These are phyloP conservation scores for Phaeodactylum tricornutum DNA, from an alignment of 108 stramenopile genomes.

Conservation along the genomic window DNA sequence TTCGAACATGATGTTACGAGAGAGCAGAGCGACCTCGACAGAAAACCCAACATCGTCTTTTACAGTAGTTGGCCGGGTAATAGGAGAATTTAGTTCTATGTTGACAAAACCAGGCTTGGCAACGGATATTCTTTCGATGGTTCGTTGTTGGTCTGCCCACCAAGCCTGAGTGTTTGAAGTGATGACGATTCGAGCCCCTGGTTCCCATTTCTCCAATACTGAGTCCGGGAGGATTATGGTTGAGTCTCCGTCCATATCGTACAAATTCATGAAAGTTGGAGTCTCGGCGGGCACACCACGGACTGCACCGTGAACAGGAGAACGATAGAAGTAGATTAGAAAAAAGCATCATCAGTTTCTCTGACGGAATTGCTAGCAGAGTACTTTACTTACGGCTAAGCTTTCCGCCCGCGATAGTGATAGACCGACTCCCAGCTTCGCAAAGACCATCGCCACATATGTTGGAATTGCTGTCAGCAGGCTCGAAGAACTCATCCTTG, in stretches of 20 bases:
- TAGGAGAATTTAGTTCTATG: background rate
- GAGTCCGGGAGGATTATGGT: background rate
- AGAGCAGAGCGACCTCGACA: constrained; percentile 41
- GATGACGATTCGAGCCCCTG: background rate
- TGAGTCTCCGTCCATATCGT: background rate
- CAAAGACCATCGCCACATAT: background rate
- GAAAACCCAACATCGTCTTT: background rate
- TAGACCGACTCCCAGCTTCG: background rate
- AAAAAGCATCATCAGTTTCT: too few species aligned
- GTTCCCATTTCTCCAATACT: background rate
- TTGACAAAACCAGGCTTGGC: background rate
- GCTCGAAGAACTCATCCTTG: background rate
- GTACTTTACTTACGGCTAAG: background rate
- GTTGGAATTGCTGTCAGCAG: background rate
- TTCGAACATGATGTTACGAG: constrained; percentile 49
- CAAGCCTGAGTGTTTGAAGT: background rate
- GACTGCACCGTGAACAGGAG: too few species aligned
- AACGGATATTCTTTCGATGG: background rate
- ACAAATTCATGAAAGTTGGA: background rate
- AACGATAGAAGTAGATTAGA: too few species aligned
- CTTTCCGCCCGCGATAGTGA: background rate
- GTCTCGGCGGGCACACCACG: background rate
- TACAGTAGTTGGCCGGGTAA: background rate
- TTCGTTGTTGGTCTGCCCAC: background rate
- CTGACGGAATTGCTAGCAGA: too few species aligned